Evolutionary conservation across 495 filamentous ascomycete genomes (phyloP).

Genomic region (Cercophora samala): DNA sequence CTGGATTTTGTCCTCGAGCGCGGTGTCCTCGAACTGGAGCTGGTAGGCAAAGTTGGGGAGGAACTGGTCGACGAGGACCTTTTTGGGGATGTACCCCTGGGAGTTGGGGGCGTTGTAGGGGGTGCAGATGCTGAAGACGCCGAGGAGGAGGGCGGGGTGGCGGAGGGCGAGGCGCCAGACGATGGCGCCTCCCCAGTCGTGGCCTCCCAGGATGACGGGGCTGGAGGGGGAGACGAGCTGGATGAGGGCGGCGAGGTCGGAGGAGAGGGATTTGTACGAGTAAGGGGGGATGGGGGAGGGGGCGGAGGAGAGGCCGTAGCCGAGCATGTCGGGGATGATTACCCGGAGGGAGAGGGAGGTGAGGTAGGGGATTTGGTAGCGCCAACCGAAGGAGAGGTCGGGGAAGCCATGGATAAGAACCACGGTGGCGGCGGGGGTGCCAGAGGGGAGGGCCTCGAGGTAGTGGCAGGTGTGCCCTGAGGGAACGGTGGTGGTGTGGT

Average conservation of each 20-base stretch:
- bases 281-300: conserved; percentile 52
- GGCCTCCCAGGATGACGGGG: conserved; percentile 66
- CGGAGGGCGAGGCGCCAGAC: conserved; percentile 64
- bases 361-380: conserved; percentile 74
- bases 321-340: conserved; percentile 48
- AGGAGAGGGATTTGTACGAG: conserved; percentile 59
- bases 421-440: conserved; percentile 53
- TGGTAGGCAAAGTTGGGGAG: conserved; percentile 82
- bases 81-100: conserved; percentile 39
- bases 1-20: conserved; percentile 59
- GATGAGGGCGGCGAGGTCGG: conserved; percentile 52
- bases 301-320: conserved; percentile 67
- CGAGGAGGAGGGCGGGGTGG: conserved; percentile 65
- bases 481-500: conserved; percentile 54
- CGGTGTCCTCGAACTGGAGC: conserved; percentile 65
- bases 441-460: conserved; percentile 52
- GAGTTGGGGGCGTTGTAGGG: conserved; percentile 58
- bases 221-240: background rate
- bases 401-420: conserved; percentile 62
- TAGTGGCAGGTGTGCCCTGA: conserved; percentile 64
- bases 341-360: conserved; percentile 59
- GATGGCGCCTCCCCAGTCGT: conserved; percentile 67
- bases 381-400: conserved; percentile 72
- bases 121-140: conserved; percentile 76
- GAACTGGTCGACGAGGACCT: conserved; percentile 53